Evolutionary conservation across 164 flowering plant species (phyloP), one percentile per base, ranked within the genome.

Genomic region (Aristolochia contorta): DNA sequence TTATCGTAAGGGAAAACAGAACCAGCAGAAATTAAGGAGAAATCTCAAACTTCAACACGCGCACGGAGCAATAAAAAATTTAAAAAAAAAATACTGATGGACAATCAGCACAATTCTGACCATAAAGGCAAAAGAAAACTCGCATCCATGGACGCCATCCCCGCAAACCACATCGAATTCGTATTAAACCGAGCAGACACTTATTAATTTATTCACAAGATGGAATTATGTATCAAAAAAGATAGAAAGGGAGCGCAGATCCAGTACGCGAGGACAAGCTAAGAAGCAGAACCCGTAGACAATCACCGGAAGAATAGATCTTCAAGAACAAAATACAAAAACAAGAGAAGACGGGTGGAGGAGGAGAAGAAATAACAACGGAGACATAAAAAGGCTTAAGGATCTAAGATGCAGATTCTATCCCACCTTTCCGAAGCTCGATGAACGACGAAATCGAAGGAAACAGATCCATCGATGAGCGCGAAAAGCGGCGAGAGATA

Each of bases 401-500:
- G 68, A 64, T 64, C 72, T 60, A 30, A 37, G 6, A 56, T 13
- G 56, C 24, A 23, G 23, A 47, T 4, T 6, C 20, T 18, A 30
- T 33, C 16, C n/a, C 59, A 71, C 74, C 74, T 66, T 71, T 71
- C 0, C 70, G 74, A 48, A 66, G 67, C 48, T 70, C 62, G 67
- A 66, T 50, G 32, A 59, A 37, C 32, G 63, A 57, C 23, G 66
- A 61, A 54, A 71, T 43, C 51, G 61, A 62, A 59, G 54, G 56
- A 25, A 66, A 66, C 21, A 56, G 57, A 66, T 67, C 67, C 74
- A 71, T 71, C 22, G 33, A 13, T 16, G 63, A 24, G n/a, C 33
- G 37, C 18, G 21, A 14, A 49, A 19, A 18, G n/a, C 18, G 22
- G 21, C 2, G 51, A 7, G 47, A 48, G 37, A 37, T 6, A 14